Base-by-base conservation (phyloP, 345 rosid genomes). In the Dimocarpus longan region DNA sequence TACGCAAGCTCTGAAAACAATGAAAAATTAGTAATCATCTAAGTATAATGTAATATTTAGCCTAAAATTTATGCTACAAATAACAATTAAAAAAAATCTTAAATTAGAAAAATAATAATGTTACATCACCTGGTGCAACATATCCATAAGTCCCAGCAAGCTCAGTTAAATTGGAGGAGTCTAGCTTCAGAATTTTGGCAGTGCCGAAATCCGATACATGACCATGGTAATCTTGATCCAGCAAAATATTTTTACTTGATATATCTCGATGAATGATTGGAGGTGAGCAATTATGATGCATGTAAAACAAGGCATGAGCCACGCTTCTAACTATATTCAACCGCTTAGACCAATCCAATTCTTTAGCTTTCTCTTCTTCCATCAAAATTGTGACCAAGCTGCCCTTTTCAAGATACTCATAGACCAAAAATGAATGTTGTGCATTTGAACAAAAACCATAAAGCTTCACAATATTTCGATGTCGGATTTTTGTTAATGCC, bases 401-500 rank as follows among this genome's bases (percentile, higher is more conserved):
- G 0, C 91, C 90, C 21, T 43, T 59, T 37, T 79, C 73, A 1
- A 85, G 44, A 54, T 32, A 85, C 83, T 89, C 86, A 66, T 78
- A 87, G 5, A 85, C 87, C 26, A 87, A n/a, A 75, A 85, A 82
- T 0, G 82, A 69, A 79, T 82, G 84, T 1, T 66, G 3, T 0
- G 68, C 5, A 21, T 78, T 66, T 0, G 80, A 86, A 52, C 87
- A 89, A 46, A 82, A 86, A 0, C 87, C 87, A 13, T 70, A 56
- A 0, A 84, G 75, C 57, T 81, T 82, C 42, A 88, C 84, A 3
- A 88, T 68, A 22, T 83, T 86, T 0, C 87, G 82, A n/a, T 88
- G 91, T n/a, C 82, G 78, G 39, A 85, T 80, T 8, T 76, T 22
- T 0, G 75, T 63, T 59, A 84, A 80, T 5, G 78, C 76, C 9